Conservation (phyloP, 1,284 basidiomycete species). For the Waitea zeae region DNA sequence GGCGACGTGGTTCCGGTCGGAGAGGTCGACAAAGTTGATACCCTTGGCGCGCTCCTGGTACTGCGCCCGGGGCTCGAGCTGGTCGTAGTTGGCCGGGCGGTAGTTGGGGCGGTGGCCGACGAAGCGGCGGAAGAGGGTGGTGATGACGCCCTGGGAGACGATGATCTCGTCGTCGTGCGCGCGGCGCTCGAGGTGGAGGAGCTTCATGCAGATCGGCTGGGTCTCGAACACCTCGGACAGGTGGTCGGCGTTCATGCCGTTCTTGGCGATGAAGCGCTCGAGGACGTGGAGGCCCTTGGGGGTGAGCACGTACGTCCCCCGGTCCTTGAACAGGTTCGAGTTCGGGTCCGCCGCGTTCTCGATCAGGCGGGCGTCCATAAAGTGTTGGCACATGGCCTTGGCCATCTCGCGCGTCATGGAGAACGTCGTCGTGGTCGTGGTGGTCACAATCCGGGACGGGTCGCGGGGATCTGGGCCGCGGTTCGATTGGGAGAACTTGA, state of each 20-base stretch:
- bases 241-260: slow-evolving; percentile 92
- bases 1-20: slow-evolving; percentile 30
- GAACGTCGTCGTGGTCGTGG: slow-evolving; percentile 98
- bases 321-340: slow-evolving; percentile 88
- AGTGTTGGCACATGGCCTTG: slow-evolving; percentile 98
- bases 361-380: slow-evolving; percentile 96
- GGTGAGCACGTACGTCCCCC: slow-evolving; percentile 90
- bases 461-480: slow-evolving; percentile 96
- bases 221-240: slow-evolving; percentile 80
- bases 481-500: slow-evolving; percentile 98
- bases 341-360: slow-evolving; percentile 89
- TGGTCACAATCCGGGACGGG: slow-evolving; percentile 92
- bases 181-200: slow-evolving; percentile 90
- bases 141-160: slow-evolving; percentile 85
- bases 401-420: slow-evolving; percentile 99
- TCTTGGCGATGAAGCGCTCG: slow-evolving; percentile 98
- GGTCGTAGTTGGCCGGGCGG: slow-evolving; percentile 24
- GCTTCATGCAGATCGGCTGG: slow-evolving; percentile 96
- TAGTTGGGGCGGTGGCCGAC: slow-evolving; percentile 79
- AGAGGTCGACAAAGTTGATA: slow-evolving; percentile 50
- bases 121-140: slow-evolving; percentile 90
- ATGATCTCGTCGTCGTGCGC: slow-evolving; percentile 94
- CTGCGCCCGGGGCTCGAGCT: slow-evolving; percentile 50
- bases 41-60: slow-evolving; percentile 71
- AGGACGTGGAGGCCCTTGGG: slow-evolving; percentile 97